Base-by-base conservation (phyloP, 495 filamentous ascomycete species). In the Viridothelium virens region DNA sequence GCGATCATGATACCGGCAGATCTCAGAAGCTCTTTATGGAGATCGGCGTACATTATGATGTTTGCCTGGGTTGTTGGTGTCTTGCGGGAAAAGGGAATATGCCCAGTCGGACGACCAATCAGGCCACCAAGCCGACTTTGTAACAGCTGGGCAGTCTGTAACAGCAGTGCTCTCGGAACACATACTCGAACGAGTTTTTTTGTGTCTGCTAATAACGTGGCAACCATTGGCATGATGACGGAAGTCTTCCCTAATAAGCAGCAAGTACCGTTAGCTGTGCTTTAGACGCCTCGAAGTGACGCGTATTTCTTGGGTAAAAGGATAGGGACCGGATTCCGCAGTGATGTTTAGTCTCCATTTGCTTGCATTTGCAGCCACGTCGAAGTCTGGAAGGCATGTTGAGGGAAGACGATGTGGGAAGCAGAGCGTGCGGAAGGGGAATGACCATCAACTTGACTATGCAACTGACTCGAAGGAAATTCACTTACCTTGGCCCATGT, bases 221-320 rank as follows among this genome's bases (percentile, higher is more conserved):
- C 81, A 9, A 87, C 82, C 50, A 87, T 83, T 1, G 89, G 87
- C 3, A 89, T 81, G 64, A 91, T 89, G 1, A 89, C 83, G 0
- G 86, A 86, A 0, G 86, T 86, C 70, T 91, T 91, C 33, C 79
- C 76, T 7, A 84, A 63, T 1, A 85, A 14, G 6, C 41, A 70
- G 1, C 79, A 79, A 1, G 81, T 81, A 0, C 86, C 16, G 41
- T 46, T 46, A 46, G 41, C 41, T 7, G 1, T 9, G 41, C 41
- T 0, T 16, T 46, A 46, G 9, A 1, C 0, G 7, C 41, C 41
- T 46, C 25, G 25, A 25, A 25, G 25, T 25, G 25, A 25, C 25
- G 25, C 0, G 25, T 1, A 25, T 25, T 25, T 25, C 25, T 25
- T 25, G 25, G 25, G 25, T 1, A 25, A 25, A 25, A 25, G 25